Conservation (phyloP, 2,329 filamentous ascomycete genomes). For the Polytolypa hystricis region DNA sequence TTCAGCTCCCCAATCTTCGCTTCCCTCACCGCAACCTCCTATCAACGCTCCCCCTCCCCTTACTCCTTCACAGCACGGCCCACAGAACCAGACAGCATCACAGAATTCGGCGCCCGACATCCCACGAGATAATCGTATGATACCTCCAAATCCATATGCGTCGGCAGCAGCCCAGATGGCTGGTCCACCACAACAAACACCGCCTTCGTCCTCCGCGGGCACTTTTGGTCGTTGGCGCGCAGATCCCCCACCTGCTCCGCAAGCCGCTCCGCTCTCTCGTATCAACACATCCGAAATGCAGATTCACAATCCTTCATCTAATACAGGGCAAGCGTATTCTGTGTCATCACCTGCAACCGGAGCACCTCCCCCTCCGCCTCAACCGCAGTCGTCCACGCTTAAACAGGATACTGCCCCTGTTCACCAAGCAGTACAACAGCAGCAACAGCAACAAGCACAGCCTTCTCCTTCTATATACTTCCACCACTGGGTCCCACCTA, state of each 20-base stretch:
- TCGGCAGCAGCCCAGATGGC: constrained; percentile 12
- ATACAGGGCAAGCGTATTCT: neutral
- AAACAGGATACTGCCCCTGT: too few relatives aligned
- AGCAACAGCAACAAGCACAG: constrained; percentile 23
- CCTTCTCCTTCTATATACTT: constrained; percentile 69
- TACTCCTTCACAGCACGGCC: constrained; percentile 12
- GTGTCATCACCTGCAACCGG: neutral
- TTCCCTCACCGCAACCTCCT: constrained; percentile 10
- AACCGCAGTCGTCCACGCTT: too few relatives aligned
- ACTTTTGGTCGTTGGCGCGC: constrained; percentile 6
- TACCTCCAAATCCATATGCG: constrained; percentile 26
- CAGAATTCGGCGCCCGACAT: constrained; percentile 16
- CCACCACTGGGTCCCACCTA: constrained; percentile 83
- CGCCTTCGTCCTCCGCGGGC: neutral
- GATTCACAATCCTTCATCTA: constrained; percentile 24
- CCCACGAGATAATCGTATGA: constrained; percentile 22
- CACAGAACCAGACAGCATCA: constrained; percentile 15
- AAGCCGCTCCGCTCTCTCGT: constrained; percentile 12
- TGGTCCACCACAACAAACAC: neutral
- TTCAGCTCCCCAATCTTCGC: constrained; percentile 9
- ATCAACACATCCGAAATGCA: constrained; percentile 35
- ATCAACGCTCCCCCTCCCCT: constrained; percentile 8
- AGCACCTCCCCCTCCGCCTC: constrained; percentile 29
- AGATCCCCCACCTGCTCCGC: constrained; percentile 13
- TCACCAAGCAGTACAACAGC: too few relatives aligned